Evolutionary conservation across 2,329 filamentous ascomycete genomes (phyloP).

Genomic region (Metarhizium rileyi): DNA sequence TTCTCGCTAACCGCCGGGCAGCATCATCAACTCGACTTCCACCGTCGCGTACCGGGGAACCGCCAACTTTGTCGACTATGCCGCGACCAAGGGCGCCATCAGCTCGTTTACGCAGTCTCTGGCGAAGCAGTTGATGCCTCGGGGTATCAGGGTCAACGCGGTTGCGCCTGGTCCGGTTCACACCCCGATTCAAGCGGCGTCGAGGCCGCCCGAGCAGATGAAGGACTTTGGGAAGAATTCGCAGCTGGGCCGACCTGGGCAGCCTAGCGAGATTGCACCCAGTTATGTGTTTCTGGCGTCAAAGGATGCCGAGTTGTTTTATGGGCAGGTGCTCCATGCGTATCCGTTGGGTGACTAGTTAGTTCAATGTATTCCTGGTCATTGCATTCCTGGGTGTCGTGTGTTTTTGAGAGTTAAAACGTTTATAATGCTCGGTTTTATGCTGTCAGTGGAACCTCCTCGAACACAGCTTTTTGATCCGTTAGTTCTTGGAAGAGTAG

Average conservation of each 20-base stretch:
- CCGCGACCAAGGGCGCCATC: slow-evolving; percentile 49
- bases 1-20: slow-evolving; percentile 11
- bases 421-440: no score
- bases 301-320: slow-evolving; percentile 29
- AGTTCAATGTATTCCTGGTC: no score
- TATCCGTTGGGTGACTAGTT: slow-evolving; percentile 29
- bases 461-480: no score
- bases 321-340: slow-evolving; percentile 29
- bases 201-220: slow-evolving; percentile 33
- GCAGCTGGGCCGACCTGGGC: slow-evolving; percentile 28
- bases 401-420: no score
- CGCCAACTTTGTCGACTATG: slow-evolving; percentile 41
- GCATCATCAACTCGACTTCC: slow-evolving; percentile 48
- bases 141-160: slow-evolving; percentile 46
- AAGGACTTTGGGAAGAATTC: slow-evolving; percentile 30
- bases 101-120: slow-evolving; percentile 44
- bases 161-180: slow-evolving; percentile 34
- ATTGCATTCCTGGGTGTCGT: no score
- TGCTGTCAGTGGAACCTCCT: no score
- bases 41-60: slow-evolving; percentile 45
- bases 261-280: slow-evolving; percentile 24
- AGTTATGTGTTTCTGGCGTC: slow-evolving; percentile 24
- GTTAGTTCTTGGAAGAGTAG: no score
- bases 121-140: slow-evolving; percentile 40
- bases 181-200: slow-evolving; percentile 33